These are phyloP conservation scores for Sugiyamaella neomexicana DNA, from an alignment of 1,139 yeast genomes.

Conservation along the genomic window DNA sequence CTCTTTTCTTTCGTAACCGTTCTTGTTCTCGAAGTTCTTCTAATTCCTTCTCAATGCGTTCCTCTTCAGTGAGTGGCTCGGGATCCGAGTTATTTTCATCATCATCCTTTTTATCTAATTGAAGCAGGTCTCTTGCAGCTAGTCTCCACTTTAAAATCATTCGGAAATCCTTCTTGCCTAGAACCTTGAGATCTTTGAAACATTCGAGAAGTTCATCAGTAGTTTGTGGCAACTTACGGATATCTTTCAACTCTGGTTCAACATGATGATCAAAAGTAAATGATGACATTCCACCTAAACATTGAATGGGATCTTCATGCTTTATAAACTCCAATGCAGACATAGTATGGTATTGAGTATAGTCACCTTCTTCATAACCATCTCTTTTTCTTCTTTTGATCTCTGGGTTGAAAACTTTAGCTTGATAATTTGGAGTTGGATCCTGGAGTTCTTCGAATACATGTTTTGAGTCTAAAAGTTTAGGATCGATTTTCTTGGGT, in stretches of 20 bases:
- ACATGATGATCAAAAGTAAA: slow-evolving; percentile 53
- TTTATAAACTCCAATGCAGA: slow-evolving; percentile 77
- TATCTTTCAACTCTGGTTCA: slow-evolving; percentile 69
- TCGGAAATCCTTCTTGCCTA: slow-evolving; percentile 93
- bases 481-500: slow-evolving; percentile 91
- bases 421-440: slow-evolving; percentile 73
- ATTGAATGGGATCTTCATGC: slow-evolving; percentile 79
- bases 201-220: slow-evolving; percentile 78
- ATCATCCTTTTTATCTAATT: slow-evolving; percentile 58
- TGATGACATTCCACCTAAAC: slow-evolving; percentile 62
- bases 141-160: slow-evolving; percentile 82
- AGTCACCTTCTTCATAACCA: slow-evolving; percentile 96
- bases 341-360: slow-evolving; percentile 69
- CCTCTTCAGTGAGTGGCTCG: slow-evolving; percentile 81
- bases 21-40: slow-evolving; percentile 71
- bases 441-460: slow-evolving; percentile 87
- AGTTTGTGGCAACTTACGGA: slow-evolving; percentile 71
- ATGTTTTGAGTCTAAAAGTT: slow-evolving; percentile 84
- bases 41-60: slow-evolving; percentile 81
- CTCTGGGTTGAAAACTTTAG: slow-evolving; percentile 92
- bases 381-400: slow-evolving; percentile 86
- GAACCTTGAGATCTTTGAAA: slow-evolving; percentile 84
- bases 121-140: slow-evolving; percentile 76
- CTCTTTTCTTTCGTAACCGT: slow-evolving; percentile 68
- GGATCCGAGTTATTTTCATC: slow-evolving; percentile 50